phyloP scores from a whole-genome alignment of 2,329 filamentous ascomycete species.

The Bipolaris gigantea region DNA sequence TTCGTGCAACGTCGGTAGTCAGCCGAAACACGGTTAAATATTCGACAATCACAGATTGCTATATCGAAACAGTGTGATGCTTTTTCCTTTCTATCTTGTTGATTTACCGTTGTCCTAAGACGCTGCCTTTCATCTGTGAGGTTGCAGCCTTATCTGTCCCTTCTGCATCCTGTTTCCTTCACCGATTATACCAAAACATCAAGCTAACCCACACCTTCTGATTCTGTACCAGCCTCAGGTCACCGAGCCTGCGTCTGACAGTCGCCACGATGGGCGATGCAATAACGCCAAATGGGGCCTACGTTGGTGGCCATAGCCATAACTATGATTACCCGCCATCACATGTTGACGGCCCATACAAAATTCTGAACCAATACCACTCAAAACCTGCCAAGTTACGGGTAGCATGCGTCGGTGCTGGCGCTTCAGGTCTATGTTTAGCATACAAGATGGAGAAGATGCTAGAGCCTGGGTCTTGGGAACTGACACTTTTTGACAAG shows the following conservation, averaged over 20 bases:
- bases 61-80: constrained; percentile 24
- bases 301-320: constrained; percentile 31
- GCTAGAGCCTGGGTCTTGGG: constrained; percentile 34
- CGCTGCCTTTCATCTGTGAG: background rate
- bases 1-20: background rate
- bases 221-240: background rate
- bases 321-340: constrained; percentile 37
- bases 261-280: constrained; percentile 32
- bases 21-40: constrained; percentile 36
- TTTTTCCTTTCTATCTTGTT: background rate
- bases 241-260: background rate
- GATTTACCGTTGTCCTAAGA: constrained; percentile 2
- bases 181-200: background rate
- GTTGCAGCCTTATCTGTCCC: background rate
- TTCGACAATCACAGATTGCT: constrained; percentile 19
- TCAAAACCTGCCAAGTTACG: constrained; percentile 37
- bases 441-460: constrained; percentile 42
- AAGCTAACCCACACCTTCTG: background rate
- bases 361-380: constrained; percentile 38
- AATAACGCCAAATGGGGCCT: constrained; percentile 31
- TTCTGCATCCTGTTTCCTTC: background rate
- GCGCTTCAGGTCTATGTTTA: constrained; percentile 36
- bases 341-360: constrained; percentile 36
- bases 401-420: constrained; percentile 35
- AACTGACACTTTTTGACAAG: constrained; percentile 38